A percentile compares a stretch with the other conserved stretches of the same genome.
Evolutionary conservation across 176 grass and related monocot genomes (phyloP).

Genomic region (Aegilops speltoides): DNA sequence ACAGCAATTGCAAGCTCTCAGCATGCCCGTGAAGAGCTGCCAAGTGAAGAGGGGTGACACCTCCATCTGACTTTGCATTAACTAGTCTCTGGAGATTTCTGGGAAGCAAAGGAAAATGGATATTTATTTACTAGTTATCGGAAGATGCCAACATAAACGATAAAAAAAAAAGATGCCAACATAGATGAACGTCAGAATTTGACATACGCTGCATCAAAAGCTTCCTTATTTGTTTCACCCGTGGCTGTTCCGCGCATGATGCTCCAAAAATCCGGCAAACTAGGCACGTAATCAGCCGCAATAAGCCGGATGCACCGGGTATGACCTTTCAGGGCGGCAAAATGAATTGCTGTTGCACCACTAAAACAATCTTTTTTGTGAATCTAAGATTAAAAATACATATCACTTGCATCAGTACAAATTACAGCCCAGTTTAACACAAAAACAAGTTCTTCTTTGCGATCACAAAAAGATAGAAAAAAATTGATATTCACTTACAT

Average conservation of each 20-base stretch:
- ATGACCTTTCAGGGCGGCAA: slow-evolving; percentile 91
- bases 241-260: slow-evolving; percentile 49
- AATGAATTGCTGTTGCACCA: slow-evolving; percentile 87
- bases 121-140: slow-evolving; percentile 30
- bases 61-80: slow-evolving; percentile 88
- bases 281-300: slow-evolving; percentile 79
- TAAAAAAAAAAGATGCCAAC: slow-evolving; percentile 11
- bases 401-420: slow-evolving; percentile 25
- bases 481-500: slow-evolving; percentile 61
- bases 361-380: slow-evolving; percentile 87
- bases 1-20: slow-evolving; percentile 79
- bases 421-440: not conserved
- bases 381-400: slow-evolving; percentile 60
- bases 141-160: slow-evolving; percentile 11
- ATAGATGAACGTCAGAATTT: slow-evolving; percentile 46
- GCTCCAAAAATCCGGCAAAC: slow-evolving; percentile 79
- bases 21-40: slow-evolving; percentile 83
- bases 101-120: slow-evolving; percentile 36
- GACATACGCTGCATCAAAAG: slow-evolving; percentile 74
- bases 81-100: slow-evolving; percentile 66
- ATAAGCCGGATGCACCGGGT: slow-evolving; percentile 82
- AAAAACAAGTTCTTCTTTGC: not conserved
- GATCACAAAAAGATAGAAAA: not conserved
- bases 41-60: slow-evolving; percentile 84
- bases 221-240: slow-evolving; percentile 44